phyloP scores from a whole-genome alignment of 2,329 filamentous ascomycete genomes.

The Exserohilum turcica region DNA sequence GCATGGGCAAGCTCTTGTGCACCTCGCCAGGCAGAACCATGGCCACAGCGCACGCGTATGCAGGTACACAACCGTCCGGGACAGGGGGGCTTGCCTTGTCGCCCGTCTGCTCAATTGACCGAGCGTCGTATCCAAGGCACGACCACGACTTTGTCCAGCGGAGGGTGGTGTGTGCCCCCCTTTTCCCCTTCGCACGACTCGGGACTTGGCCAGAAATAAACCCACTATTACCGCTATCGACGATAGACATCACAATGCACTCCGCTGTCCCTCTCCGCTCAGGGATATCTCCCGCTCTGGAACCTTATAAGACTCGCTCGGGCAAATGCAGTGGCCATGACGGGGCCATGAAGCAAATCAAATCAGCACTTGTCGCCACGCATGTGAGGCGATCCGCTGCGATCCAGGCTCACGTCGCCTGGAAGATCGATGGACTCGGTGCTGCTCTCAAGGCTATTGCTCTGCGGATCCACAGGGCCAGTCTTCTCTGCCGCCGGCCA shows the following conservation, averaged over 20 bases:
- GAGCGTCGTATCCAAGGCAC: constrained; percentile 18
- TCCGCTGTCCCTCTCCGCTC: constrained; percentile 3
- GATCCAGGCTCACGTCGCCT: constrained; percentile 1
- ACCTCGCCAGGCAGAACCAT: constrained; percentile 23
- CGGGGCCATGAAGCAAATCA: neutral
- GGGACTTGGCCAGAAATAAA: constrained; percentile 1
- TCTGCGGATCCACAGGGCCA: constrained; percentile 2
- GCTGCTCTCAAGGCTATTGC: too few relatives aligned
- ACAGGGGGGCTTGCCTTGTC: constrained; percentile 10
- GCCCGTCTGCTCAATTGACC: constrained; percentile 23
- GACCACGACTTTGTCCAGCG: constrained; percentile 18
- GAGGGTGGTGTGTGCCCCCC: constrained; percentile 18
- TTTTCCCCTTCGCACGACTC: constrained; percentile 14
- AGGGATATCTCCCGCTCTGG: neutral
- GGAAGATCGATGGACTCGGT: too few relatives aligned
- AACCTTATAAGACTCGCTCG: neutral
- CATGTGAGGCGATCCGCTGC: neutral
- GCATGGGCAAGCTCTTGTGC: constrained; percentile 27
- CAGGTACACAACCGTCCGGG: constrained; percentile 29
- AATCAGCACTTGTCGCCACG: neutral
- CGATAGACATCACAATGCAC: constrained; percentile 12
- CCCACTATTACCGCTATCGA: constrained; percentile 8
- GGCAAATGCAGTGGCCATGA: neutral
- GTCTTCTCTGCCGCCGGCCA: neutral
- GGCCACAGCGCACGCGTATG: constrained; percentile 21